Base-by-base conservation (phyloP, 1,284 basidiomycete species). In the Sanghuangporus baumii region DNA sequence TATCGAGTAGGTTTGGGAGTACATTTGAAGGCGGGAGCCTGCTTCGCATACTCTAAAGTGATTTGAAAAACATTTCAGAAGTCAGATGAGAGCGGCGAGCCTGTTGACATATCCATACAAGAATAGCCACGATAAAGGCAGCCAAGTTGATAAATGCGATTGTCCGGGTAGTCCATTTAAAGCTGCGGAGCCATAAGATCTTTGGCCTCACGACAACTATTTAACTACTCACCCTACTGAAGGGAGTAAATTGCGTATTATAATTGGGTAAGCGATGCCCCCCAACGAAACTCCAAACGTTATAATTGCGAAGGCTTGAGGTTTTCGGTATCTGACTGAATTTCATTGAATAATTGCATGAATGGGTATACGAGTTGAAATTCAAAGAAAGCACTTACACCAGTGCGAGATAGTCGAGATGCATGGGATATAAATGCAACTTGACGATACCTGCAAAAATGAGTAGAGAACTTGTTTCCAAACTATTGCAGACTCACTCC, bases 201-300 rank as follows among this genome's bases (percentile, higher is more conserved):
- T 36, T 2, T 14, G 31, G 12, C 9, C 16, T n/a, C 18, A 48
- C 20, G 20, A 18, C 8, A n/a, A 18, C 16, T 20, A 18, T 31
- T 7, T 26, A 4, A 3, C 37, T 40, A 31, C 36, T 16, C n/a
- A 59, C 57, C 57, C 57, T 20, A 59, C 46, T 23, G 41, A 20
- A 34, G 46, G 57, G 23, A 85, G 74, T 26, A 84, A 69, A 38
- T 74, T 74, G 58, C 76, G 75, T 2, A 76, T 69, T 20, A 75
- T 70, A 57, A 83, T 80, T 0, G 83, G 83, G 51, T 82, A 72
- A 1, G 81, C 62, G 0, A 80, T 79, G 2, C 83, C 82, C 3
- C 79, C 79, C 1, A 80, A 57, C 0, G 78, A 78, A 2, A 75
- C 76, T 3, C 79, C 79, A 41, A 75, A 68, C 2, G 78, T 74